Evolutionary conservation across 805 yeast species (phyloP), one percentile per base, ranked within the genome.

Genomic region (Naumovozyma dairenensis): DNA sequence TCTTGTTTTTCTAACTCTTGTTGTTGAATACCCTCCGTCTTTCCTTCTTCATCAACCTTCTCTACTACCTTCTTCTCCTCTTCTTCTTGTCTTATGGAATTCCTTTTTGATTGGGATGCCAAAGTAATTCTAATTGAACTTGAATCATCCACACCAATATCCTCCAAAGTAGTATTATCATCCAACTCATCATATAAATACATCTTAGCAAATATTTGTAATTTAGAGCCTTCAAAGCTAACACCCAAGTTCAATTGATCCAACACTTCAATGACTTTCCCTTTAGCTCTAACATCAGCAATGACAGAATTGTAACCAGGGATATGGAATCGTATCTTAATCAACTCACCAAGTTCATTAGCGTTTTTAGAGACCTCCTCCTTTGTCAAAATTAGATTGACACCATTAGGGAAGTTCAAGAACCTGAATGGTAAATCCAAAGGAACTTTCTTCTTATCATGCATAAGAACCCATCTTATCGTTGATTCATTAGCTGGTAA

Each of bases 321-420:
- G 1, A 49, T 46, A 29, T 53, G 60, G 26, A 62, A 39, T 37
- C 62, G 55, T 21, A 63, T 36, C 17, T 51, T 60, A 12, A 60
- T 40, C 9, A 36, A 38, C 2, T 41, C 33, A 2, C 40, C 28
- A 10, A 29, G 16, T 8, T 29, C 30, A 12, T 25, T 10, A 5
- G 17, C 15, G 12, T 27, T 22, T 5, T 30, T 2, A 6, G 33
- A 26, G 1, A 43, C 13, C 5, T 20, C 25, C 4, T 13, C 15
- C 4, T 34, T 31, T 22, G 43, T 40, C 28, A 68, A 40, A 6
- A 51, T 49, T 22, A 71, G 35, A 29, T 65, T 69, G 13, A 61
- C 64, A 9, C 74, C 74, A 5, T 59, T 50, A 2, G 73, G 68
- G 14, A 71, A 40, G 33, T 64, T 63, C 12, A 64, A 44, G 13